Conservation (phyloP, 257 asterid species). For the Solanum rostratum region DNA sequence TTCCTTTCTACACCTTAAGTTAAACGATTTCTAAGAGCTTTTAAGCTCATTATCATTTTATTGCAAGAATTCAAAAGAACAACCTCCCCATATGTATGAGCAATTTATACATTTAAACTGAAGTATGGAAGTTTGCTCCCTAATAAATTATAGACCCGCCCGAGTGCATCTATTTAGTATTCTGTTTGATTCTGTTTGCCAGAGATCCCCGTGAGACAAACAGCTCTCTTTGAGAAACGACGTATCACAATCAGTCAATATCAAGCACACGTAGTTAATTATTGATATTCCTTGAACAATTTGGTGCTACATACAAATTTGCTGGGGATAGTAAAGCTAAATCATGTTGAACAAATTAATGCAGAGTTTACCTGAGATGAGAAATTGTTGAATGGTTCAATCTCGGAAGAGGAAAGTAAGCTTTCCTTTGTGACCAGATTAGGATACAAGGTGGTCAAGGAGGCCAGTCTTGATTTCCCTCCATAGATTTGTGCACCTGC, state of each 20-base stretch:
- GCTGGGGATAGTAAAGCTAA: neutral
- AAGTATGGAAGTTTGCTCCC: neutral
- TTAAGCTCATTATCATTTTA: neutral
- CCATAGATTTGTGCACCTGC: constrained; percentile 97
- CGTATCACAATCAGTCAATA: neutral
- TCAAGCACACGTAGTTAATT: neutral
- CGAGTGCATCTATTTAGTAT: neutral
- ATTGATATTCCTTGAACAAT: neutral
- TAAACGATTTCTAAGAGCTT: neutral
- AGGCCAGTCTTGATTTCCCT: constrained; percentile 74
- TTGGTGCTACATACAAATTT: neutral
- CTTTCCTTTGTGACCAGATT: constrained; percentile 81
- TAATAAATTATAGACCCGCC: neutral
- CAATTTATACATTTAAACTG: neutral
- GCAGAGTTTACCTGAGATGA: constrained; percentile 75
- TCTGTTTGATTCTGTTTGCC: neutral
- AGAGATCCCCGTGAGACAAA: neutral
- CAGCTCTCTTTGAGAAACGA: neutral
- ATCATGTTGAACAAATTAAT: neutral
- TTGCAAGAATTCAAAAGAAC: neutral
- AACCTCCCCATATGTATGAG: neutral
- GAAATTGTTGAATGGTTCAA: constrained; percentile 61
- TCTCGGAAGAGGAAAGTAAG: constrained; percentile 76
- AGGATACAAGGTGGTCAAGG: constrained; percentile 84
- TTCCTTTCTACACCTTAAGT: neutral